Conservation (phyloP, 2,329 filamentous ascomycete genomes). For the Cordyceps cicadae region DNA sequence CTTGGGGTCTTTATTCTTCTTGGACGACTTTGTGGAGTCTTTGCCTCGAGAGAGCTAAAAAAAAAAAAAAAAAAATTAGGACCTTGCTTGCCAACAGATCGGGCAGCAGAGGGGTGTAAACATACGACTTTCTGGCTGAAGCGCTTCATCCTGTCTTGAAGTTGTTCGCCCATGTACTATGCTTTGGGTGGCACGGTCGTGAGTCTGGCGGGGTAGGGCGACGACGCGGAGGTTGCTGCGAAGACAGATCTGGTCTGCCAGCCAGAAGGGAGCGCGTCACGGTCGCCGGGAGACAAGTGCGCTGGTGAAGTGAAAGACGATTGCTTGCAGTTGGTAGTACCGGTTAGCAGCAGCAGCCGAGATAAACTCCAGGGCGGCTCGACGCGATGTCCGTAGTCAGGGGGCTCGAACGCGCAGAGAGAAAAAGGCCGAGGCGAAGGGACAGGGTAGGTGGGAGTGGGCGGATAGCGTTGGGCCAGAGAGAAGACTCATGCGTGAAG, state of each 20-base stretch:
- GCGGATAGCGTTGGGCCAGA: background rate
- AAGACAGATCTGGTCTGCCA: background rate
- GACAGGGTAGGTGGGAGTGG: background rate
- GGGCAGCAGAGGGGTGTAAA: constrained; percentile 19
- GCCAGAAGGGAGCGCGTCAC: constrained; percentile 1
- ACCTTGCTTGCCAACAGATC: constrained; percentile 6
- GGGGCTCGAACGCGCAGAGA: constrained; percentile 5
- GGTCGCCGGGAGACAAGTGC: background rate
- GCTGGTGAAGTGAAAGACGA: background rate
- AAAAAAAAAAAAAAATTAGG: too few relatives aligned
- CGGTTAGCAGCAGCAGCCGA: background rate
- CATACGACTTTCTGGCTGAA: constrained; percentile 96
- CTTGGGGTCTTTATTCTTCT: constrained; percentile 64
- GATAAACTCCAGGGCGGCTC: background rate
- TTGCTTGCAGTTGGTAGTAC: background rate
- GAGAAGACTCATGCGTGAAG: background rate
- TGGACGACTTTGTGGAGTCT: constrained; percentile 73
- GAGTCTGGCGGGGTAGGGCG: constrained; percentile 12
- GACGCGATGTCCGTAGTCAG: constrained; percentile 8
- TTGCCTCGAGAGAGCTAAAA: constrained; percentile 84
- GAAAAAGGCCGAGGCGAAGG: background rate
- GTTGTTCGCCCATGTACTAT: constrained; percentile 8
- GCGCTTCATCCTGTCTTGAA: constrained; percentile 72
- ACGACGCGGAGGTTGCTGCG: constrained; percentile 7
- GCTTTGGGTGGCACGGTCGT: constrained; percentile 3